phyloP scores from a whole-genome alignment of 2,329 filamentous ascomycete species.

The Dactylellina cionopaga region DNA sequence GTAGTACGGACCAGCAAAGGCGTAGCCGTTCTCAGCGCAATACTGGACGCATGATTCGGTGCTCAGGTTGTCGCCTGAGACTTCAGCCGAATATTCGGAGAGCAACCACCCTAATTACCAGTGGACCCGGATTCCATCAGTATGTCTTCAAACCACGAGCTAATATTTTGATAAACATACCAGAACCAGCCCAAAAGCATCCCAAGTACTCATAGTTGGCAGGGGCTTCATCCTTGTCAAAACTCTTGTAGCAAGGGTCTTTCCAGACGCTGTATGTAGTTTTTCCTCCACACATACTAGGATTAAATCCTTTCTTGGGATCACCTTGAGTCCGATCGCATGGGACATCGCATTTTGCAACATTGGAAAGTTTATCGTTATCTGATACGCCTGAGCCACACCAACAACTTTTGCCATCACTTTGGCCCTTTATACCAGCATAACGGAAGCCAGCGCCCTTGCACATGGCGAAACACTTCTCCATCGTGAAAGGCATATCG shows the following conservation, averaged over 20 bases:
- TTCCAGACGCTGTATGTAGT: slow-evolving; percentile 18
- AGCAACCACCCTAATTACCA: not conserved
- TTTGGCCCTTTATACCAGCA: slow-evolving; percentile 17
- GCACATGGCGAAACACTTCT: slow-evolving; percentile 2
- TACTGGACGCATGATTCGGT: slow-evolving; percentile 1
- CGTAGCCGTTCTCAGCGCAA: not conserved
- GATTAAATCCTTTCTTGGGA: not conserved
- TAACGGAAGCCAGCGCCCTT: slow-evolving; percentile 21
- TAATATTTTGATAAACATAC: not conserved
- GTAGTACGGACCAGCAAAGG: not conserved
- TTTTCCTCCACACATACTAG: slow-evolving; percentile 7
- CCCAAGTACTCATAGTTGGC: slow-evolving; percentile 1
- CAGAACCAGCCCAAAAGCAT: slow-evolving; percentile 4
- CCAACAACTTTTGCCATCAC: slow-evolving; percentile 16
- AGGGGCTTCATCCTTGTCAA: not conserved
- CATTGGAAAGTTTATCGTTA: slow-evolving; percentile 1
- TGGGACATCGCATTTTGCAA: not conserved
- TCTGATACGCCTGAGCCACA: slow-evolving; percentile 3
- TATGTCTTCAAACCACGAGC: too few relatives aligned
- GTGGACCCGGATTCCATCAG: too few relatives aligned
- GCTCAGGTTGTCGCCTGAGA: not conserved
- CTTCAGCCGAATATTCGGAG: not conserved
- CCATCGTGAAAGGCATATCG: slow-evolving; percentile 13
- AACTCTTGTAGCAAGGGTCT: slow-evolving; percentile 16
- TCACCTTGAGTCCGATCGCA: not conserved